Evolutionary conservation across 129 eudicot species (phyloP), one percentile per base, ranked within the genome.

Genomic region (Calendula officinalis): DNA sequence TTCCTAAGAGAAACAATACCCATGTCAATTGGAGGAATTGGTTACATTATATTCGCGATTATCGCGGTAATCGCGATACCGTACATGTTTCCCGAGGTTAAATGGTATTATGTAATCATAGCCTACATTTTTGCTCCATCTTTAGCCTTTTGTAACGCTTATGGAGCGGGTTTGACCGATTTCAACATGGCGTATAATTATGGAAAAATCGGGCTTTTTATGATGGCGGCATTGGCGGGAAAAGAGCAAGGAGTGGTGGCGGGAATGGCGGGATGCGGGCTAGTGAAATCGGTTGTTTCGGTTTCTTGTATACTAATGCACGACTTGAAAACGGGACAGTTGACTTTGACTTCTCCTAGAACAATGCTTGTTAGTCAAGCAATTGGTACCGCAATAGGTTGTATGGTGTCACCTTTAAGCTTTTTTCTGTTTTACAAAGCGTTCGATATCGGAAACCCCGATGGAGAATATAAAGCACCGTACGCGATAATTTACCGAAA

Each of bases 121-220:
- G 82, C 95, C 72, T 86, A 90, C 76, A 71, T 86, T 12, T 74
- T 86, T 45, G 88, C 95, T 37, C 97, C 97, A 5, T 74, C 91
- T 8, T 58, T 90, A 44, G 97, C 97, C 63, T 90, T 90, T 80
- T 90, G 97, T 78, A 90, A 86, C 10, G 92, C 97, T 3, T 90
- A 86, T 53, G 97, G 97, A 59, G 80, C 91, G 2, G 97, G 97
- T 34, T 51, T 90, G 46, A 90, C 97, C 0, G 97, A 90, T 47
- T 60, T 83, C 14, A 86, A 86, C 87, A 86, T 90, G 97, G 82
- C 95, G 17, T 86, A 79, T 66, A 90, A 86, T 53, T 90, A 86
- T 8, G 97, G 97, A 2, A 90, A 90, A 70, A 86, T 86, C 10
- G 97, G 82, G 8, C 95, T 90, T 43, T 86, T 90, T 70, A 57